phyloP scores from a whole-genome alignment of 2,329 filamentous ascomycete species.

The Arthrobotrys entomopaga region DNA sequence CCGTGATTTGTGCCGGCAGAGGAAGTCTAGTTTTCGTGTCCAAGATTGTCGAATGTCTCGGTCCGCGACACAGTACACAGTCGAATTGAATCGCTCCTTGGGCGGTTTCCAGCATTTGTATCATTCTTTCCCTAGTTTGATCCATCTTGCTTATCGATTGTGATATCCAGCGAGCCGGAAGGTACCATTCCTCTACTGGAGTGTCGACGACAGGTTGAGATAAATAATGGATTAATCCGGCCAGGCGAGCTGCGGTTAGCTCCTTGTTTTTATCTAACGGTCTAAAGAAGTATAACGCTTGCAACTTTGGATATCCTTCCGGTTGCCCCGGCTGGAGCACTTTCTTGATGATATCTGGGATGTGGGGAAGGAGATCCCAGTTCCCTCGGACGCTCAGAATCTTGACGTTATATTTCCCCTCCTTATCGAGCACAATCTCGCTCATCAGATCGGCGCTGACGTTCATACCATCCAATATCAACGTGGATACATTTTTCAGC shows the following conservation, averaged over 20 bases:
- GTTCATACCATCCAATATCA: slow-evolving; percentile 32
- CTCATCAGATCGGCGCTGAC: slow-evolving; percentile 13
- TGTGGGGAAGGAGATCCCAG: background rate
- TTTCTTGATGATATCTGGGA: background rate
- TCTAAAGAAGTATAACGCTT: slow-evolving; percentile 36
- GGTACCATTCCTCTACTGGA: slow-evolving; percentile 32
- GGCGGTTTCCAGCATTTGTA: slow-evolving; percentile 5
- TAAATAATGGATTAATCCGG: background rate
- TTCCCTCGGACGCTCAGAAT: slow-evolving; percentile 19
- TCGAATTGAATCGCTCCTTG: slow-evolving; percentile 32
- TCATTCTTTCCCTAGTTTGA: background rate
- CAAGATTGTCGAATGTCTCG: background rate
- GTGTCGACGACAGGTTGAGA: background rate
- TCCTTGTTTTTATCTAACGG: background rate
- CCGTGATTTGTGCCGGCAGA: background rate
- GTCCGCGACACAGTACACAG: slow-evolving; percentile 28
- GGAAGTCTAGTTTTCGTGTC: too few relatives aligned
- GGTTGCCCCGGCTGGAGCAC: slow-evolving; percentile 5
- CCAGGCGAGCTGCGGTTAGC: background rate
- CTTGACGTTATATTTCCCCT: slow-evolving; percentile 23
- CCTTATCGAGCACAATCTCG: slow-evolving; percentile 36
- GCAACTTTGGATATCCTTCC: slow-evolving; percentile 11
- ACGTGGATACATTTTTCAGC: slow-evolving; percentile 25
- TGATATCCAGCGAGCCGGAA: background rate
- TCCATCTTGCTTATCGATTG: background rate